A percentile compares a stretch with the other conserved stretches of the same genome.
phyloP scores from a whole-genome alignment of 306 rosid genomes.

The Prunus campanulata region DNA sequence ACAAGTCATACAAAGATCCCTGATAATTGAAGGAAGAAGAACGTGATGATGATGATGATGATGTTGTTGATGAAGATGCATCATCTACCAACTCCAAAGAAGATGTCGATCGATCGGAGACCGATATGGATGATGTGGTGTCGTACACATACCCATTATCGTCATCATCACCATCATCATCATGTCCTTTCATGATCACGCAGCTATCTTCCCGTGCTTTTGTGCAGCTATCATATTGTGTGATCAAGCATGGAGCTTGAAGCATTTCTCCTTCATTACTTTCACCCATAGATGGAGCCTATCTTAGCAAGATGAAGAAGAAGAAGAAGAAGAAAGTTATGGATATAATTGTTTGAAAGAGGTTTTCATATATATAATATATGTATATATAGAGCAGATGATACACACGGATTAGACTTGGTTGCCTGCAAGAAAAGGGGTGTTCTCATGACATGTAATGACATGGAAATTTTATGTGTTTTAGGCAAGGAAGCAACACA shows the following conservation, averaged over 20 bases:
- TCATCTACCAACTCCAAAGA: conserved; percentile 39
- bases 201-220: neutral
- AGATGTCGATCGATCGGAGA: conserved; percentile 25
- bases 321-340: conserved; percentile 7
- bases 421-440: conserved; percentile 3
- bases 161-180: conserved; percentile 5
- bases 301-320: conserved; percentile 8
- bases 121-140: conserved; percentile 15
- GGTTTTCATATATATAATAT: neutral
- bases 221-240: conserved; percentile 6
- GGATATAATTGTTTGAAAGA: conserved; percentile 5
- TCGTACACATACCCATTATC: neutral
- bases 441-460: neutral
- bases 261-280: conserved; percentile 10
- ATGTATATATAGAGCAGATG: neutral
- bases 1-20: conserved; percentile 45
- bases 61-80: conserved; percentile 32
- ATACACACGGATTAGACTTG: conserved; percentile 16
- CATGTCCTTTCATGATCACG: conserved; percentile 27
- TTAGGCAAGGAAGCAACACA: neutral
- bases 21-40: conserved; percentile 9
- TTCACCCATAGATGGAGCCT: conserved; percentile 19
- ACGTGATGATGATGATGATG: conserved; percentile 8
- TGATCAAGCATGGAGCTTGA: conserved; percentile 10
- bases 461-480: conserved; percentile 7